Percentiles rank a stretch among this genome's conserved stretches.
Evolutionary conservation across 2,329 filamentous ascomycete species (phyloP).

Genomic region (Apiospora sp.): DNA sequence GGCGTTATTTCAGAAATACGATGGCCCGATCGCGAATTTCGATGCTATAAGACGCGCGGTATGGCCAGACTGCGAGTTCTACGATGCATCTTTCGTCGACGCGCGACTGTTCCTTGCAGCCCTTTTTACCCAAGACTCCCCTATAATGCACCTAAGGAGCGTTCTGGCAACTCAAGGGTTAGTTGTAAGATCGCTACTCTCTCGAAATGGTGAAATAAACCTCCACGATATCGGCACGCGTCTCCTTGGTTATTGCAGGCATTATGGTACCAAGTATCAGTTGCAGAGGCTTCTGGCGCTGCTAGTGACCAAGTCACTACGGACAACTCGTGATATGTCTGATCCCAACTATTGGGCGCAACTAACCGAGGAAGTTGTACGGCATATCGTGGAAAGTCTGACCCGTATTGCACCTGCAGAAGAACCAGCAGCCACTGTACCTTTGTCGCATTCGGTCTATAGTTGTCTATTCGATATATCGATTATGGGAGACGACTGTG

Average conservation of each 20-base stretch:
- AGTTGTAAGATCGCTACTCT: not conserved
- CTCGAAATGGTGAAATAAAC: not conserved
- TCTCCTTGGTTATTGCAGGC: no score
- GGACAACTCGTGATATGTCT: no score
- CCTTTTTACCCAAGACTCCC: not conserved
- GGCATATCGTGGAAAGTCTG: not conserved
- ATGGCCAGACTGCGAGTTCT: not conserved
- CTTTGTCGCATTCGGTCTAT: not conserved
- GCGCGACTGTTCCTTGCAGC: not conserved
- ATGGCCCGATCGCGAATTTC: not conserved
- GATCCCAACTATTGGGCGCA: no score
- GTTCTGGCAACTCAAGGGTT: fast-evolving
- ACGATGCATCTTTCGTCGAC: not conserved
- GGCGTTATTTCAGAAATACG: not conserved
- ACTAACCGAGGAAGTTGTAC: not conserved
- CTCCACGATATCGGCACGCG: not conserved
- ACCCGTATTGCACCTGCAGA: fast-evolving
- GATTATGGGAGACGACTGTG: not conserved
- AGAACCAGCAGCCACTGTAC: not conserved
- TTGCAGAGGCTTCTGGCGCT: no score
- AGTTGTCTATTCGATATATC: not conserved
- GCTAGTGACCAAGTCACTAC: no score
- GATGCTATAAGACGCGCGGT: not conserved
- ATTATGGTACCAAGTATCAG: no score
- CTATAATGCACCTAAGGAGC: not conserved